These are phyloP conservation scores for Saturnispora ahearnii DNA, from an alignment of 805 yeast species.

Conservation along the genomic window DNA sequence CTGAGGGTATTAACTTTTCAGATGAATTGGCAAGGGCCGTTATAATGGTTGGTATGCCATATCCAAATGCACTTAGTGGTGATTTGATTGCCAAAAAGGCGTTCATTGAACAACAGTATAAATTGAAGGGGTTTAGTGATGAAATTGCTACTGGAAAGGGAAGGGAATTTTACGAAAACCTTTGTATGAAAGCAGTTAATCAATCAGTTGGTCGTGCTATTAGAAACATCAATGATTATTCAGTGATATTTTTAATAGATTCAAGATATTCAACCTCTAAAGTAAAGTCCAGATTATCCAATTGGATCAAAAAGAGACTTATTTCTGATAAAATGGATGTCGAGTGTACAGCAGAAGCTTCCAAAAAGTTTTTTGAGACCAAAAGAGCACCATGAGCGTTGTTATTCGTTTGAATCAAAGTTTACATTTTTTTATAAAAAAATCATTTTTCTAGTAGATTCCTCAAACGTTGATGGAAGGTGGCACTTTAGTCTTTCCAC, in stretches of 20 bases:
- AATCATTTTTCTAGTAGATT: neutral
- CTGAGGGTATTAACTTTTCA: constrained; percentile 89
- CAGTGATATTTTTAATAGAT: constrained; percentile 67
- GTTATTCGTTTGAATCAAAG: too few species aligned
- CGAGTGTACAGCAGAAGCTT: neutral
- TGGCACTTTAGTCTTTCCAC: neutral
- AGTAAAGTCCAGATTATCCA: constrained; percentile 54
- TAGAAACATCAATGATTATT: constrained; percentile 73
- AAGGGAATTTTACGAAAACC: constrained; percentile 61
- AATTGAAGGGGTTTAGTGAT: constrained; percentile 38
- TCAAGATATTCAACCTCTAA: constrained; percentile 37
- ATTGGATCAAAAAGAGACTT: constrained; percentile 56
- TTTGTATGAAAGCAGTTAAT: constrained; percentile 86
- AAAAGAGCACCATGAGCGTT: neutral
- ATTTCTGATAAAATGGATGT: neutral
- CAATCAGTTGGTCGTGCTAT: constrained; percentile 92
- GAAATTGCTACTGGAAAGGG: constrained; percentile 40
- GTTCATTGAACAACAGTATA: constrained; percentile 48
- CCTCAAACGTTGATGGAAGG: neutral
- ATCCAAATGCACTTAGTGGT: constrained; percentile 75
- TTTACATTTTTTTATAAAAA: neutral
- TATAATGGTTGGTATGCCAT: constrained; percentile 81
- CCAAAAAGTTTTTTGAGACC: constrained; percentile 7
- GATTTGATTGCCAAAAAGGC: constrained; percentile 66
- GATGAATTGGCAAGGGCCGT: constrained; percentile 85